Evolutionary conservation across 306 rosid species (phyloP).

Genomic region (Geum urbanum): DNA sequence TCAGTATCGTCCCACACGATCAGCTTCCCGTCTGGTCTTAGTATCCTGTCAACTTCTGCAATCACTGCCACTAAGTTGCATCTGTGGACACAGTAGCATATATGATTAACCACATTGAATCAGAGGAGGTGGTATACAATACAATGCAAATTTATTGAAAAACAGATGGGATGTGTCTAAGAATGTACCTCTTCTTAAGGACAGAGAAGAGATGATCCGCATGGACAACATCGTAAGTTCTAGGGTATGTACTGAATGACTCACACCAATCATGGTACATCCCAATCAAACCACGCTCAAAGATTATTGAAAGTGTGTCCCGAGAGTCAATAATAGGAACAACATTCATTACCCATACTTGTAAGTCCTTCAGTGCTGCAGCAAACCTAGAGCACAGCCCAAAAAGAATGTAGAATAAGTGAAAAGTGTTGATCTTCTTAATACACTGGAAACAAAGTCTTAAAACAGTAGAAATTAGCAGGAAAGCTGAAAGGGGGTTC

Average conservation of each 20-base stretch:
- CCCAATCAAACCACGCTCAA: slow-evolving; percentile 77
- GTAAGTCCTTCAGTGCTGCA: slow-evolving; percentile 56
- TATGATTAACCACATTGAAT: slow-evolving; percentile 2
- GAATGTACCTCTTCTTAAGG: slow-evolving; percentile 45
- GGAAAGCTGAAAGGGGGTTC: neutral
- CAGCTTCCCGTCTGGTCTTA: slow-evolving; percentile 76
- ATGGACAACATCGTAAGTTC: slow-evolving; percentile 77
- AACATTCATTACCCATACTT: slow-evolving; percentile 83
- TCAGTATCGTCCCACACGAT: slow-evolving; percentile 57
- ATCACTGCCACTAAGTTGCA: slow-evolving; percentile 59
- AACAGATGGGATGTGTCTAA: neutral
- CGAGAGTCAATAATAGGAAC: slow-evolving; percentile 62
- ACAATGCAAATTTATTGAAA: neutral
- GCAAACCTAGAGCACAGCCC: slow-evolving; percentile 53
- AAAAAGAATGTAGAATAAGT: neutral
- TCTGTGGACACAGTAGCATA: slow-evolving; percentile 37
- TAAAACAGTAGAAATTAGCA: neutral
- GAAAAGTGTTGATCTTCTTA: neutral
- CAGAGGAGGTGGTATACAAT: neutral
- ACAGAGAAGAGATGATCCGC: slow-evolving; percentile 66
- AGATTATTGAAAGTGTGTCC: slow-evolving; percentile 68
- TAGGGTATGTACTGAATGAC: slow-evolving; percentile 73
- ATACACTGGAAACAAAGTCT: slow-evolving; percentile 1
- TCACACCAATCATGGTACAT: slow-evolving; percentile 90
- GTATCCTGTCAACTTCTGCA: slow-evolving; percentile 79